phyloP scores from a whole-genome alignment of 441 rosid species.

The Populus tomentosa region DNA sequence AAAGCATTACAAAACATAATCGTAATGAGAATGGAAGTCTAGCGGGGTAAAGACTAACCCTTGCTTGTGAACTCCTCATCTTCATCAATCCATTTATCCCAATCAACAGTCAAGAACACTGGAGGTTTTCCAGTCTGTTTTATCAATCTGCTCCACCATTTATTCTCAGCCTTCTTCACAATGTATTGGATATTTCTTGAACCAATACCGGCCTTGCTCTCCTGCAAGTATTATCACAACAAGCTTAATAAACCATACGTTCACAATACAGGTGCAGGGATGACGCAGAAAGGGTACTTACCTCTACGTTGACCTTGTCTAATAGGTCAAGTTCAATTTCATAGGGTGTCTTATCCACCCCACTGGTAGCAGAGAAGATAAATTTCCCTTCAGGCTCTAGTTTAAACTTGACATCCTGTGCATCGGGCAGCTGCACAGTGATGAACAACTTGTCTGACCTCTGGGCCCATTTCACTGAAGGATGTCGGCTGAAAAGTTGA shows the following conservation, averaged over 20 bases:
- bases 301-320: slow-evolving; percentile 52
- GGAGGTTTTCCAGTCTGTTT: slow-evolving; percentile 56
- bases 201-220: slow-evolving; percentile 51
- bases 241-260: background rate
- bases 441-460: slow-evolving; percentile 50
- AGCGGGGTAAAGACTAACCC: background rate
- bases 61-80: slow-evolving; percentile 41
- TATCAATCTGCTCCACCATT: slow-evolving; percentile 66
- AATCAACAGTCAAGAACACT: slow-evolving; percentile 53
- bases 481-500: slow-evolving; percentile 47
- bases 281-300: slow-evolving; percentile 15
- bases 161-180: slow-evolving; percentile 53
- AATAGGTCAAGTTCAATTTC: slow-evolving; percentile 50
- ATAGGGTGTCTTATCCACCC: slow-evolving; percentile 42
- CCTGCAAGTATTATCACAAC: slow-evolving; percentile 30
- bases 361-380: slow-evolving; percentile 48
- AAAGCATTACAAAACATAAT: background rate
- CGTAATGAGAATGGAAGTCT: background rate
- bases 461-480: slow-evolving; percentile 69
- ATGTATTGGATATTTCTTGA: slow-evolving; percentile 44
- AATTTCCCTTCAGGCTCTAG: slow-evolving; percentile 67
- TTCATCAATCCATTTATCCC: slow-evolving; percentile 77
- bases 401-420: slow-evolving; percentile 54
- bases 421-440: slow-evolving; percentile 58
- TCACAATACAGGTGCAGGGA: background rate